Evolutionary conservation across 2,329 filamentous ascomycete genomes (phyloP).

Genomic region (Fusarium foetens): DNA sequence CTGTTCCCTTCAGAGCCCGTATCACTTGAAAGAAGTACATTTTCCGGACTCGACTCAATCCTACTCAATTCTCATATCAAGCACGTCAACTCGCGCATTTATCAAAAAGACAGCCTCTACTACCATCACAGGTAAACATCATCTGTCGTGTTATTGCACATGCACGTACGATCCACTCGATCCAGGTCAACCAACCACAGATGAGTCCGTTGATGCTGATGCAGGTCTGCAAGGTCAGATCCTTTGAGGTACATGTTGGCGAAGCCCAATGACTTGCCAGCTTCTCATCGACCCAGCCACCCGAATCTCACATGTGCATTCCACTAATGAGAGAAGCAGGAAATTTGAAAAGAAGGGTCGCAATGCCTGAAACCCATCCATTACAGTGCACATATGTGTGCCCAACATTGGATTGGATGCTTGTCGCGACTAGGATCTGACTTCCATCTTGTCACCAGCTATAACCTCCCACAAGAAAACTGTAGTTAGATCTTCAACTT

Average conservation of each 20-base stretch:
- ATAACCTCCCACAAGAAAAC: background rate
- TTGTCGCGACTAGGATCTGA: slow-evolving; percentile 16
- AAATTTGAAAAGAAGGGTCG: slow-evolving; percentile 11
- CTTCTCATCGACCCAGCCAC: slow-evolving; percentile 24
- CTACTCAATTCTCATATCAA: background rate
- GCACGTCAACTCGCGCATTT: background rate
- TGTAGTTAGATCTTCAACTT: background rate
- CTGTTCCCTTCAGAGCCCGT: slow-evolving; percentile 7
- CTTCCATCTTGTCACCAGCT: slow-evolving; percentile 6
- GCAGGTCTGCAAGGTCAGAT: slow-evolving; percentile 40
- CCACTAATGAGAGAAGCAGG: slow-evolving; percentile 29
- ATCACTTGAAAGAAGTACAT: background rate
- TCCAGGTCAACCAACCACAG: slow-evolving; percentile 27
- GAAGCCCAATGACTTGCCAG: slow-evolving; percentile 22
- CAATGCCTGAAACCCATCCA: slow-evolving; percentile 22
- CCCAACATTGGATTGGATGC: slow-evolving; percentile 17
- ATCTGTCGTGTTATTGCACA: slow-evolving; percentile 18
- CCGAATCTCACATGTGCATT: slow-evolving; percentile 38
- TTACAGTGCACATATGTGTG: background rate
- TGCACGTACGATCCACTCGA: slow-evolving; percentile 35
- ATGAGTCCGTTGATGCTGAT: slow-evolving; percentile 27
- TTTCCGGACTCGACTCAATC: slow-evolving; percentile 1
- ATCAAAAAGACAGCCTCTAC: background rate
- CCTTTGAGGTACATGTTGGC: slow-evolving; percentile 29
- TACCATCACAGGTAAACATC: slow-evolving; percentile 2